phyloP scores from a whole-genome alignment of 257 asterid genomes.

The Fraxinus anomala region DNA sequence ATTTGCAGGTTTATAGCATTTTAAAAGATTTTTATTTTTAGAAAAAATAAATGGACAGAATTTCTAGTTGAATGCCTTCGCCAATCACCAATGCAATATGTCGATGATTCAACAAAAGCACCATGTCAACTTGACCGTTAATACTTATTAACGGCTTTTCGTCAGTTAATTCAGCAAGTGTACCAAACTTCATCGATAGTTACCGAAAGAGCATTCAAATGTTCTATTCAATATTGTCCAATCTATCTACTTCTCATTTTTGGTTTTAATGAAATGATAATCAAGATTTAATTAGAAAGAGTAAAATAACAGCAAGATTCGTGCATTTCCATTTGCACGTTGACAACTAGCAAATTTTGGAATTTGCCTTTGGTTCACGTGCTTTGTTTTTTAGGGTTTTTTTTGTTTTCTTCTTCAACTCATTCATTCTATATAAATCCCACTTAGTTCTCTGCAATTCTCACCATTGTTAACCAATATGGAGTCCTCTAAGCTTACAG shows the following conservation, averaged over 20 bases:
- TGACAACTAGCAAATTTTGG: slow-evolving; percentile 73
- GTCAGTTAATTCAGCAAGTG: too few species aligned
- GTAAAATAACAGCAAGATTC: not conserved
- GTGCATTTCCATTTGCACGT: not conserved
- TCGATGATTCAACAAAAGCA: too few species aligned
- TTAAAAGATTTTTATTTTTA: too few species aligned
- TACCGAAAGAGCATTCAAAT: too few species aligned
- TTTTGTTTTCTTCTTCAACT: slow-evolving; percentile 35
- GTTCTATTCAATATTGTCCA: too few species aligned
- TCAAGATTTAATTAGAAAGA: not conserved
- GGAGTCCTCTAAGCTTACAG: slow-evolving; percentile 47
- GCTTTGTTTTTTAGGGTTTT: slow-evolving; percentile 45
- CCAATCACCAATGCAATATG: too few species aligned
- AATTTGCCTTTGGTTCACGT: slow-evolving; percentile 58
- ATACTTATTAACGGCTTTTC: too few species aligned
- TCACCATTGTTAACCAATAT: slow-evolving; percentile 28
- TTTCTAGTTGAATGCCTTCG: too few species aligned
- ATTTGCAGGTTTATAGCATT: too few species aligned
- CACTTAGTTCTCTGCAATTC: not conserved
- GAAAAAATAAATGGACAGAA: too few species aligned
- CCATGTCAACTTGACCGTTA: too few species aligned
- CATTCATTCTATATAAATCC: not conserved
- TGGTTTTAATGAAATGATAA: not conserved
- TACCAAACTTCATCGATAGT: too few species aligned
- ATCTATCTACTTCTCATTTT: not conserved